These are phyloP conservation scores for Podaxis rugospora DNA, from an alignment of 768 basidiomycete species.

Conservation along the genomic window DNA sequence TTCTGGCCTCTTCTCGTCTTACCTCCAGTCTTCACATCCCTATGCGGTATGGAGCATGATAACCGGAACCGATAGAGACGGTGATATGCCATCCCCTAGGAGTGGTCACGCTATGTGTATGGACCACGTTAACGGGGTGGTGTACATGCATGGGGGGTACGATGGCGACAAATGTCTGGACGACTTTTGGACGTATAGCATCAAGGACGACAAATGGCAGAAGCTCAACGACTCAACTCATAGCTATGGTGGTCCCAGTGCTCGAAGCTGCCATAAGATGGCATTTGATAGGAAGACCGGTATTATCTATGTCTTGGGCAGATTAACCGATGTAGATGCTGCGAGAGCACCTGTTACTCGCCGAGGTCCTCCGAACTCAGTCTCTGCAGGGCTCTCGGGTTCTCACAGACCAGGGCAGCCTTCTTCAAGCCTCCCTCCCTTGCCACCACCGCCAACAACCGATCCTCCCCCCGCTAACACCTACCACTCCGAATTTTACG, in stretches of 20 bases:
- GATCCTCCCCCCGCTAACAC: constrained; percentile 18
- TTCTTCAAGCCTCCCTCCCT: background rate
- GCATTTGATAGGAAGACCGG: constrained; percentile 70
- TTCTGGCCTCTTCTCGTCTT: constrained; percentile 57
- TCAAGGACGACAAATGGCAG: constrained; percentile 57
- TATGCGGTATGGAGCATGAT: constrained; percentile 60
- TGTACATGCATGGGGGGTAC: constrained; percentile 82
- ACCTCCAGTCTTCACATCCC: constrained; percentile 54
- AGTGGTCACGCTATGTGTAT: constrained; percentile 85
- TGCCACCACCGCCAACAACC: constrained; percentile 3
- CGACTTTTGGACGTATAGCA: constrained; percentile 75
- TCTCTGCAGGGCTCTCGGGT: background rate
- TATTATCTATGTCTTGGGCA: constrained; percentile 68
- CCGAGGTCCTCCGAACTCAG: background rate
- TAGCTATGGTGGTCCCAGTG: constrained; percentile 61
- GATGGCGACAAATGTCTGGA: constrained; percentile 68
- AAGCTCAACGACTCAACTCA: constrained; percentile 53
- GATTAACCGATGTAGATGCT: constrained; percentile 55
- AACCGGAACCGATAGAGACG: constrained; percentile 55
- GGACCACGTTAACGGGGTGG: constrained; percentile 52
- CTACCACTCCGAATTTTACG: constrained; percentile 68
- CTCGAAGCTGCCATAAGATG: constrained; percentile 81
- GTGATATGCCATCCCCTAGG: constrained; percentile 60
- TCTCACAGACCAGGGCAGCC: background rate
- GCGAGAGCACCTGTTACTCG: background rate